Percentiles rank a stretch among this genome's conserved stretches.
Evolutionary conservation across 129 eudicot genomes (phyloP).

Genomic region (Flaveria linearis): DNA sequence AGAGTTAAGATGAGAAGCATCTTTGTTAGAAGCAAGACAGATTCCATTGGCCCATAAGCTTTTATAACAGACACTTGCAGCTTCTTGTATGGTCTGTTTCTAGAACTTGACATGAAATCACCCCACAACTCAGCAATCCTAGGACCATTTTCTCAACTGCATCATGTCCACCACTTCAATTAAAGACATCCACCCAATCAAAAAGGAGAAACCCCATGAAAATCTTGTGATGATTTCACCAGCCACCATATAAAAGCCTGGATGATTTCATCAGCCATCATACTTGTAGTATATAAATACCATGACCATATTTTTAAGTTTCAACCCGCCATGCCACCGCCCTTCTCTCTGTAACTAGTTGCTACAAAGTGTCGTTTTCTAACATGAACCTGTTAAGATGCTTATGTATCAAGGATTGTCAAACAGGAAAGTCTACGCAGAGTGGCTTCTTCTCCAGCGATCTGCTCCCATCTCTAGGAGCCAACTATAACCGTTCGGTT

Average conservation of each 20-base stretch:
- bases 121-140: constrained; percentile 19
- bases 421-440: constrained; percentile 40
- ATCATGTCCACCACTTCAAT: constrained; percentile 54
- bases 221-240: constrained; percentile 34
- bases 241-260: constrained; percentile 18
- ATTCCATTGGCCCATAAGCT: constrained; percentile 43
- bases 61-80: constrained; percentile 29
- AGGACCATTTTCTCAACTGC: constrained; percentile 39
- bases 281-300: constrained; percentile 45
- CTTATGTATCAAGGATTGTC: constrained; percentile 55
- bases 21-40: constrained; percentile 36
- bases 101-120: constrained; percentile 42
- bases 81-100: constrained; percentile 48
- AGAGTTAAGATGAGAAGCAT: constrained; percentile 34
- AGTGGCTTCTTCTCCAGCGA: constrained; percentile 73
- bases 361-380: constrained; percentile 43
- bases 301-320: constrained; percentile 22
- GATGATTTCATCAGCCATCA: constrained; percentile 32
- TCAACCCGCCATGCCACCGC: constrained; percentile 19
- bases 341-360: constrained; percentile 22
- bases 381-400: constrained; percentile 43
- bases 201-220: constrained; percentile 28
- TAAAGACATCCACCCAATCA: constrained; percentile 20
- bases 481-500: constrained; percentile 49
- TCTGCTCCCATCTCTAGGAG: constrained; percentile 92